Evolutionary conservation across 2,329 filamentous ascomycete genomes (phyloP).

Genomic region (Capronia coronata): DNA sequence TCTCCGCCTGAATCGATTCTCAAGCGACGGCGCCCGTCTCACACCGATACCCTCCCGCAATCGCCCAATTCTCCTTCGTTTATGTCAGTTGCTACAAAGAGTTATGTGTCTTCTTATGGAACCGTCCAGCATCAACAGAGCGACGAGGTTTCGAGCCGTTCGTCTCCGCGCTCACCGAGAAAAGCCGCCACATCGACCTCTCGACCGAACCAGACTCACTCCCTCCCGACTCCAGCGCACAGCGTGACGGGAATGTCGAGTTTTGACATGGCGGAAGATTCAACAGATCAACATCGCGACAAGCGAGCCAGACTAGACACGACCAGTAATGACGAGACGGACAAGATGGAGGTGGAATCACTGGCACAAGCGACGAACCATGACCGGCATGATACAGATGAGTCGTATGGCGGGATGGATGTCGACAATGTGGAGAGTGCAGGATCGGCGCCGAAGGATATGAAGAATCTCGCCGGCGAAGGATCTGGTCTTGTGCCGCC

Average conservation of each 20-base stretch:
- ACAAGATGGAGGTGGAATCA: constrained; percentile 23
- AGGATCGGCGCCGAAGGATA: not conserved
- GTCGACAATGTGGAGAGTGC: not conserved
- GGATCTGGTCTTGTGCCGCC: constrained; percentile 2
- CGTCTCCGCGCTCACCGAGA: constrained; percentile 37
- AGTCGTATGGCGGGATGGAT: constrained; percentile 7
- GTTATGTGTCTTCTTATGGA: constrained; percentile 43
- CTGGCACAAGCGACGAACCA: constrained; percentile 22
- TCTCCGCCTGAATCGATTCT: constrained; percentile 38
- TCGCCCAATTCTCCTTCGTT: constrained; percentile 39
- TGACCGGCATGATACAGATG: constrained; percentile 23
- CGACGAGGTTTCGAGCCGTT: constrained; percentile 31
- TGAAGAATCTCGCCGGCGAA: not conserved
- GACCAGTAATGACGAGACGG: constrained; percentile 9
- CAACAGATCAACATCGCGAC: constrained; percentile 25
- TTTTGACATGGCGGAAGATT: constrained; percentile 35
- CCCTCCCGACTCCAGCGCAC: constrained; percentile 43
- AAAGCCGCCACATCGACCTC: constrained; percentile 37
- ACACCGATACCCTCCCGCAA: constrained; percentile 20
- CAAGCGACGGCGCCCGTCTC: constrained; percentile 30
- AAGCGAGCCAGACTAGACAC: constrained; percentile 24
- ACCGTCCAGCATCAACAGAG: constrained; percentile 37
- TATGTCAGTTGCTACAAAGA: constrained; percentile 46
- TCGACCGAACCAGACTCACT: constrained; percentile 37
- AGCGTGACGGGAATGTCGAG: constrained; percentile 37